These are phyloP conservation scores for Peronospora belbahrii DNA, from an alignment of 352 stramenopile genomes.

Conservation along the genomic window DNA sequence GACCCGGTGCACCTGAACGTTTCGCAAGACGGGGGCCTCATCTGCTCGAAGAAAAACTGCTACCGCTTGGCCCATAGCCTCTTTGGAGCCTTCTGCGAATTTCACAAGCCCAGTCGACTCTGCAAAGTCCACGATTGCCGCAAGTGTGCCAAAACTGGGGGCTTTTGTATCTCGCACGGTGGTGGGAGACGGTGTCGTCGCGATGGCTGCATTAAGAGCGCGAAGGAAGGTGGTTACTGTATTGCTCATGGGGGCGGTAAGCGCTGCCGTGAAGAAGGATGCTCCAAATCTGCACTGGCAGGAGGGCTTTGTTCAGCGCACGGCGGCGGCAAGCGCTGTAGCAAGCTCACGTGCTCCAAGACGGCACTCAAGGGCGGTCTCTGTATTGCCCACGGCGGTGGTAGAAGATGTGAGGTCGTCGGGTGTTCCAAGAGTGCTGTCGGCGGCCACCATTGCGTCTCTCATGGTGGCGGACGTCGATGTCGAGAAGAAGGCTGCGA, in stretches of 20 bases:
- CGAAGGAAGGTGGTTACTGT: conserved; percentile 63
- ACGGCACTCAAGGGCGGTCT: conserved; percentile 55
- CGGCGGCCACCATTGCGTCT: conserved; percentile 51
- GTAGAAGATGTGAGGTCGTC: conserved; percentile 41
- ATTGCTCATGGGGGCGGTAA: conserved; percentile 56
- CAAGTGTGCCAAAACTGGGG: conserved; percentile 64
- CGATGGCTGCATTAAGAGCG: conserved; percentile 56
- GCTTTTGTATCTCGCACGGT: conserved; percentile 71
- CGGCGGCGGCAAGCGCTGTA: conserved; percentile 57
- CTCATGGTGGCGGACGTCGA: conserved; percentile 50
- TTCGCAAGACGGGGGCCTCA: conserved; percentile 3
- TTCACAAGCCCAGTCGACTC: conserved; percentile 60
- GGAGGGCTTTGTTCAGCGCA: conserved; percentile 64
- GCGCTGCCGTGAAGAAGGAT: conserved; percentile 40
- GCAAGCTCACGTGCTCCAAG: conserved; percentile 40
- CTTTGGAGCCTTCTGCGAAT: conserved; percentile 52
- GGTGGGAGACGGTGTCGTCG: conserved; percentile 46
- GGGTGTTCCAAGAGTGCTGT: conserved; percentile 54
- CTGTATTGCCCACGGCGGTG: conserved; percentile 60
- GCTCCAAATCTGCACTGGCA: conserved; percentile 55
- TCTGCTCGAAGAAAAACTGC: conserved; percentile 65
- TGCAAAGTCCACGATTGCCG: conserved; percentile 51
- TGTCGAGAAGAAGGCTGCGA: conserved; percentile 51
- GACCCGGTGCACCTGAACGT: conserved; percentile 12
- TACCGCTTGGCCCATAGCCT: conserved; percentile 36